These are phyloP conservation scores for Aspergillus sp. DNA, from an alignment of 2,329 filamentous ascomycete species.

Conservation along the genomic window DNA sequence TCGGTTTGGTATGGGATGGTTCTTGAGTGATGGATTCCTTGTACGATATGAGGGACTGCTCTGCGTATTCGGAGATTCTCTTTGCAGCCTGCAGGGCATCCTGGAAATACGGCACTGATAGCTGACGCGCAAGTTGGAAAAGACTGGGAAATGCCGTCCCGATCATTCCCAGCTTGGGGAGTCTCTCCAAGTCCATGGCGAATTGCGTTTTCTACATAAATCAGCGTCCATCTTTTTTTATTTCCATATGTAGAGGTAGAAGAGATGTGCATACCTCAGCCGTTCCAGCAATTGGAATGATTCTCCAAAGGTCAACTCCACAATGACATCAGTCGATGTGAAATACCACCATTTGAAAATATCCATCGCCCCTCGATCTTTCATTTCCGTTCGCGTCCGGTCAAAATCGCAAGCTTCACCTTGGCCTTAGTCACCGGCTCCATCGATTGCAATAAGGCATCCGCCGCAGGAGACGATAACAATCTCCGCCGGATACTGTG, in stretches of 20 bases:
- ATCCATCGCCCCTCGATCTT: constrained; percentile 35
- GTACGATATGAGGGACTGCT: constrained; percentile 20
- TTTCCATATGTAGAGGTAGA: background rate
- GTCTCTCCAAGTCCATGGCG: constrained; percentile 30
- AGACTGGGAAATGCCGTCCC: constrained; percentile 20
- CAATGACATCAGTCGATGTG: constrained; percentile 52
- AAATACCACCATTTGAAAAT: constrained; percentile 53
- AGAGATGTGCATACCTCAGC: constrained; percentile 36
- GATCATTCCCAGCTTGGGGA: constrained; percentile 12
- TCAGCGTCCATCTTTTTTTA: background rate
- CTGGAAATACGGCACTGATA: constrained; percentile 21
- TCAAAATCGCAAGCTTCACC: constrained; percentile 25
- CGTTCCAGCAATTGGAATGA: constrained; percentile 50
- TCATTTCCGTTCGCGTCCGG: constrained; percentile 42
- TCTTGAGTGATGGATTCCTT: constrained; percentile 11
- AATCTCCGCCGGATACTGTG: constrained; percentile 40
- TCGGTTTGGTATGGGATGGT: constrained; percentile 13
- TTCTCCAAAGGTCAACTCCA: constrained; percentile 52
- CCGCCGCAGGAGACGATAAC: constrained; percentile 33
- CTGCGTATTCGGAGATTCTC: constrained; percentile 18
- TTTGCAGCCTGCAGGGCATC: constrained; percentile 11
- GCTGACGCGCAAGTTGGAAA: constrained; percentile 10
- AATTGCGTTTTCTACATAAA: constrained; percentile 39
- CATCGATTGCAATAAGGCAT: constrained; percentile 7
- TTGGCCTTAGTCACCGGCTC: constrained; percentile 36